Evolutionary conservation across 176 grass and related monocot genomes (phyloP).

Genomic region (Coix lacrymajobi): DNA sequence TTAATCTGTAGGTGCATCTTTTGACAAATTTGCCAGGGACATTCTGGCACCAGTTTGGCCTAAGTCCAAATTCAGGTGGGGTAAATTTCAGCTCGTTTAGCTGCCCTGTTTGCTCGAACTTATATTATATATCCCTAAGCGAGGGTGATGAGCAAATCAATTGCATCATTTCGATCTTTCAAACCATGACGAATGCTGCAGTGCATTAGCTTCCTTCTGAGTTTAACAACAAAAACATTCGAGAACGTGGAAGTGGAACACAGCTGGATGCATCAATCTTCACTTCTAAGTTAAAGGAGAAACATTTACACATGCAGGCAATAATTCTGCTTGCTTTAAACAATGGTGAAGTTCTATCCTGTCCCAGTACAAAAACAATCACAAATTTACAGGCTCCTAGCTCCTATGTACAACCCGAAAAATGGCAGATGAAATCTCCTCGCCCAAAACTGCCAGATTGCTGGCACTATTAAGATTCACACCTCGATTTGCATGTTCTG

Average conservation of each 20-base stretch:
- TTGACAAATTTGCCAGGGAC: too few relatives aligned
- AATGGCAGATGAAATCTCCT: slow-evolving; percentile 28
- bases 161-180: too few relatives aligned
- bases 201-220: too few relatives aligned
- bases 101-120: too few relatives aligned
- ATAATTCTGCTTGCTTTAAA: not conserved
- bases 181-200: too few relatives aligned
- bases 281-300: not conserved
- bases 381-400: slow-evolving; percentile 34
- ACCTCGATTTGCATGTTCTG: not conserved
- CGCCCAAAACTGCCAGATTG: slow-evolving; percentile 45
- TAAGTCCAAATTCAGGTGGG: too few relatives aligned
- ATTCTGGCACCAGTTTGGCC: too few relatives aligned
- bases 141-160: too few relatives aligned
- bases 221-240: not conserved
- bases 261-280: not conserved
- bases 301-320: not conserved
- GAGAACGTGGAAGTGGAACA: not conserved
- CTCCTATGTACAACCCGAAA: slow-evolving; percentile 34
- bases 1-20: too few relatives aligned
- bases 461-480: slow-evolving; percentile 8
- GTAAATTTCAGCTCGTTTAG: too few relatives aligned
- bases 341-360: not conserved
- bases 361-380: not conserved
- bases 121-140: too few relatives aligned